These are phyloP conservation scores for Pythium dissotocum DNA, from an alignment of 352 stramenopile genomes.

Conservation along the genomic window DNA sequence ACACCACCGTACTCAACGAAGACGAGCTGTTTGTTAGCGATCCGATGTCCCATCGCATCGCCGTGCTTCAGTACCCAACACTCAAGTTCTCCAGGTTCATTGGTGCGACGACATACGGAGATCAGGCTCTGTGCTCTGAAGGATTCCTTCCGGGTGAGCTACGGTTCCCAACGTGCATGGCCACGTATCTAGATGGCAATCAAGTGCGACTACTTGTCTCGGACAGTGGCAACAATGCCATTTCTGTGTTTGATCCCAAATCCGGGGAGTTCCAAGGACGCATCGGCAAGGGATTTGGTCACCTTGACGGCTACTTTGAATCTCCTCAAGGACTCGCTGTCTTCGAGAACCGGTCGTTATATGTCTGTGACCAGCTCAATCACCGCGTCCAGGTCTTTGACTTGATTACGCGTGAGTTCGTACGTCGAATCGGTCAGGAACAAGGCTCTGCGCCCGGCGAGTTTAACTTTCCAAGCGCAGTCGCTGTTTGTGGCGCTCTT, in stretches of 20 bases:
- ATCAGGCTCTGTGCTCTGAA: slow-evolving; percentile 43
- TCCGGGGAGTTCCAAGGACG: slow-evolving; percentile 35
- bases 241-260: slow-evolving; percentile 54
- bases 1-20: neutral
- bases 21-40: slow-evolving; percentile 53
- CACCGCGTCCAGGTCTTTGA: slow-evolving; percentile 69
- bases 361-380: slow-evolving; percentile 66
- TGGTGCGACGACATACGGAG: slow-evolving; percentile 57
- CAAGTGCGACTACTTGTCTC: slow-evolving; percentile 41
- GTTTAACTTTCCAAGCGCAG: slow-evolving; percentile 48
- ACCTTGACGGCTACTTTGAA: slow-evolving; percentile 48
- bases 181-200: slow-evolving; percentile 13
- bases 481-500: slow-evolving; percentile 48
- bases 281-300: slow-evolving; percentile 58
- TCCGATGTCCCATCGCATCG: slow-evolving; percentile 51
- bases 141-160: slow-evolving; percentile 57
- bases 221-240: slow-evolving; percentile 60
- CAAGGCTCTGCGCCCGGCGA: slow-evolving; percentile 35
- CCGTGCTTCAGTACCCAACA: slow-evolving; percentile 28
- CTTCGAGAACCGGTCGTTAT: slow-evolving; percentile 42
- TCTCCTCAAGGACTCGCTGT: slow-evolving; percentile 59
- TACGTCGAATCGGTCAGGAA: slow-evolving; percentile 34
- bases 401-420: slow-evolving; percentile 28
- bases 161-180: slow-evolving; percentile 46
- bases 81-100: slow-evolving; percentile 51